Base-by-base conservation (phyloP, 2,329 filamentous ascomycete species). In the Fusarium nygamai region DNA sequence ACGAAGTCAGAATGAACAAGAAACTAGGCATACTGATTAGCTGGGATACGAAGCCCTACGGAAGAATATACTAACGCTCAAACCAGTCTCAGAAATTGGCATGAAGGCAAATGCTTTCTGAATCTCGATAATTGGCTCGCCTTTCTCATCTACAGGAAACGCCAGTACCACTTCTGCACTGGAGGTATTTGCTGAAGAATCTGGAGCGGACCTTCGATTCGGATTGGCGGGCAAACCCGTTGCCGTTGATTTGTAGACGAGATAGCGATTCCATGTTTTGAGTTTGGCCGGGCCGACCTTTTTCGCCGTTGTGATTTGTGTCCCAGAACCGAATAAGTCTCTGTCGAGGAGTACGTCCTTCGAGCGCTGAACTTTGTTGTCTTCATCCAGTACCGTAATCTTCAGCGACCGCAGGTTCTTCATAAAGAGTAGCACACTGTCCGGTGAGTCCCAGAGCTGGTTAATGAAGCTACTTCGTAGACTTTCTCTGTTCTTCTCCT, bases 1-100 rank as follows among this genome's bases (percentile, higher is more conserved):
- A 50, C 43, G 6, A 60, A 60, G 9, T 60, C 43, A 1, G 57
- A 60, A 5, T 60, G 57, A 20, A 60, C 2, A 16, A 50, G 57
- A 20, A 60, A 50, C 57, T 59, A 11, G 9, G 7, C 1, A n/a
- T 12, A 1, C 20, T 17, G 7, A 10, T 59, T 14, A 59, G 56
- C 14, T 36, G 7, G 6, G 14, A 16, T 36, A 19, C 3, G 1
- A 17, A 27, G 3, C 19, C 1, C 0, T 14, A 3, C 0, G 5
- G 1, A 11, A 3, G 3, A 8, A 11, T 29, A 5, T 22, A 16
- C 41, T 59, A 1, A 59, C 57, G 9, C 41, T 60, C 7, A 60
- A 3, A 1, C 57, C 57, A 2, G 4, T 31, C 4, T 60, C 57
- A 1, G 41, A 48, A 0, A 60, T 1, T 4, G 57, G 57, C 43